phyloP scores from a whole-genome alignment of 768 basidiomycete species.

The Hypholoma sublateritium region DNA sequence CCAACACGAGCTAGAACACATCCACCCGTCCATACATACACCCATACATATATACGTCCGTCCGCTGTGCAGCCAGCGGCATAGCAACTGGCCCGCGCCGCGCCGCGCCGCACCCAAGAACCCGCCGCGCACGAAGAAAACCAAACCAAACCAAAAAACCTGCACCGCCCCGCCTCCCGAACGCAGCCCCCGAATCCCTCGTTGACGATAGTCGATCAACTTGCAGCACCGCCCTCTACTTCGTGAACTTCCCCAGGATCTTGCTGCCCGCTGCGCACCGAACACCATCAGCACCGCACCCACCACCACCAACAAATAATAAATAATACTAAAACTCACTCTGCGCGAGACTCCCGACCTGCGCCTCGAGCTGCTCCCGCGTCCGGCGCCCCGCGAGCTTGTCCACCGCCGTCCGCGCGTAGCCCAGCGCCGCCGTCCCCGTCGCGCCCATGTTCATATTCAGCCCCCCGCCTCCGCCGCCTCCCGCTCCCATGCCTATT shows the following conservation, averaged over 20 bases:
- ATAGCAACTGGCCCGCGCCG: too few relatives aligned
- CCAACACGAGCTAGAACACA: background rate
- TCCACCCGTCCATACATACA: too few relatives aligned
- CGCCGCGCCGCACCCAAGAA: too few relatives aligned
- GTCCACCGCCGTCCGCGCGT: constrained; percentile 53
- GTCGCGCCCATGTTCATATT: constrained; percentile 24
- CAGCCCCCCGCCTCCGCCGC: background rate
- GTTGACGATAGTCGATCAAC: too few relatives aligned
- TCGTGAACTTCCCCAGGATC: constrained; percentile 46
- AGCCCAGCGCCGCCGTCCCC: constrained; percentile 32
- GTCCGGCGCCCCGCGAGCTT: constrained; percentile 54
- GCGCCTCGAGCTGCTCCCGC: constrained; percentile 47
- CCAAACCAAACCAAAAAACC: background rate
- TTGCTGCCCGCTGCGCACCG: constrained; percentile 45
- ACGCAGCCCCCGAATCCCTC: too few relatives aligned
- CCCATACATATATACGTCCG: too few relatives aligned
- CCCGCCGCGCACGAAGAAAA: too few relatives aligned
- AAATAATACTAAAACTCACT: constrained; percentile 37
- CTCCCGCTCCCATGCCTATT: background rate
- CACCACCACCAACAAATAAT: constrained; percentile 7
- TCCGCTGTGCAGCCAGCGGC: too few relatives aligned
- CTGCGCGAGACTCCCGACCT: constrained; percentile 45
- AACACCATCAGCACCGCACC: constrained; percentile 7
- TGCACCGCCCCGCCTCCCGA: too few relatives aligned
- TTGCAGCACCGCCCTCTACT: constrained; percentile 22